Evolutionary conservation across 345 rosid species (phyloP), one percentile per base, ranked within the genome.

Genomic region (Punica granatum): DNA sequence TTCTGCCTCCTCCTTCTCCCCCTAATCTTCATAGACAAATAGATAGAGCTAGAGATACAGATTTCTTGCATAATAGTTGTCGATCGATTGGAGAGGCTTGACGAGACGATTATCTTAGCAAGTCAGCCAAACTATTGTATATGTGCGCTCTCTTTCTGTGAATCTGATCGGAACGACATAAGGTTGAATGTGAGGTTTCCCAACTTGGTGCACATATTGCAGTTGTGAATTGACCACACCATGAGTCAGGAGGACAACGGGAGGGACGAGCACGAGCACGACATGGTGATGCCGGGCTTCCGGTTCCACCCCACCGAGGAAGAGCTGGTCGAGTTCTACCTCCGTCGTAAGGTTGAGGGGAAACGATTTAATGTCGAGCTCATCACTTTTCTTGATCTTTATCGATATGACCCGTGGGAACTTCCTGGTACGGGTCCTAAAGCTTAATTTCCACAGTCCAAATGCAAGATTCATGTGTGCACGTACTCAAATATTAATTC

Each of bases 331-430:
- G 97, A 92, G 82, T 95, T 95, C 81, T 95, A 95, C 86, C 99
- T 95, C 79, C 97, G 99, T 82, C 96, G 99, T 76, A 95, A 95
- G 87, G 97, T 95, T 0, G 97, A 95, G 88, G 99, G 99, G 83
- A 95, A 95, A 73, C 96, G 88, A 41, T 95, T 95, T 83, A 92
- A 92, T 39, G 96, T 91, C 28, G 99, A 95, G 73, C 97, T 95
- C 83, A 92, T 95, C 66, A 89, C 99, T 81, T 95, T 92, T 79
- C 90, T 95, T 56, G 99, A 95, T 81, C 99, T 95, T 67, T 95
- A 95, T 80, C 97, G 97, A 72, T 89, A 88, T 74, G 99, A 95
- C 87, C 99, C 99, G 56, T 95, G 99, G 99, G 99, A 95, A 41
- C 99, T 95, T 71, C 99, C 99, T 30, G 99, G 99, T 94, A 83